Evolutionary conservation across 192 early-diverging fungal genomes (phyloP), one percentile per base, ranked within the genome.

Genomic region (Glomus cerebriforme): DNA sequence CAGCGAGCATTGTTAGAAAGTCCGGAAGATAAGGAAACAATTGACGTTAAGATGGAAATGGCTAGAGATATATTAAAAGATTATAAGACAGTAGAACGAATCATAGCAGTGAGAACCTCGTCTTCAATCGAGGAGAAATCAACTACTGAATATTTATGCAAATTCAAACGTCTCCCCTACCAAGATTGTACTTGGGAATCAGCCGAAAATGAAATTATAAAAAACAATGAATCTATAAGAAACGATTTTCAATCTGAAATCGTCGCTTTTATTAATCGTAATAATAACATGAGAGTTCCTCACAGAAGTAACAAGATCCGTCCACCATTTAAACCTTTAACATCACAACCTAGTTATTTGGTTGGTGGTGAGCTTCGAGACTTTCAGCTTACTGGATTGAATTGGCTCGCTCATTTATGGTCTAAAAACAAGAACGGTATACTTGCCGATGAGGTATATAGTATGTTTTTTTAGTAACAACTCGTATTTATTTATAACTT

Each of bases 331-430:
- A 91, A 94, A 80, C 87, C 84, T 37, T 86, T 97, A 79, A 68
- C 87, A 27, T 89, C 89, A 34, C 95, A 98, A 81, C 96, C 97
- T 0, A 86, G 86, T 31, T 98, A 93, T 80, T 83, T 99, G 77
- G 79, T 79, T 0, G 96, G 95, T 45, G 97, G 97, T 19, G 87
- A 95, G 69, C 89, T 99, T 64, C 91, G 97, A 45, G 97, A 98
- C 79, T 99, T 98, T 82, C 98, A 99, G 84, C 79, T 98, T 59
- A 90, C 92, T 29, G 96, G 96, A 45, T 84, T 99, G 54, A 98
- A 97, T 84, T 99, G 98, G 98, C 94, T 97, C 92, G 95, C 95
- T 4, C 90, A 93, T 74, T 85, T 99, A 59, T 99, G 97, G 97
- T 94, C 95, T 79, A 88, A 90, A 67, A 95, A 98, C 85, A 88